Evolutionary conservation across 306 rosid species (phyloP).

Genomic region (Vicia sativa): DNA sequence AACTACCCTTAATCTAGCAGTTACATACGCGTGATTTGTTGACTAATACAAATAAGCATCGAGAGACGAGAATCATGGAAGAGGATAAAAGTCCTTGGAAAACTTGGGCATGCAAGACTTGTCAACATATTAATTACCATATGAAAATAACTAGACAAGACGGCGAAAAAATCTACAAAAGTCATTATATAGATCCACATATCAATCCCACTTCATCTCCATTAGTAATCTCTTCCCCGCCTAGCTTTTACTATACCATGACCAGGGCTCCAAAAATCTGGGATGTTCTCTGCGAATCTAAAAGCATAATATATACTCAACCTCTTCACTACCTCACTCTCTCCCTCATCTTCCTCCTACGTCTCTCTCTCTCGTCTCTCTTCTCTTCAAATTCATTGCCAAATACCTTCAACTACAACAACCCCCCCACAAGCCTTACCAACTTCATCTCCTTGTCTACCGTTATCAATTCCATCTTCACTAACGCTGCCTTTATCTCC

Average conservation of each 20-base stretch:
- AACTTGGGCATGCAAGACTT: not conserved
- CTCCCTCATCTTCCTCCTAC: slow-evolving; percentile 63
- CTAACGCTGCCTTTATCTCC: slow-evolving; percentile 45
- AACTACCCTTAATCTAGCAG: too few species aligned
- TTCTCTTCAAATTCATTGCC: slow-evolving; percentile 39
- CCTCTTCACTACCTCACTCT: slow-evolving; percentile 61
- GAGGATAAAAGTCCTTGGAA: too few species aligned
- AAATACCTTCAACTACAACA: slow-evolving; percentile 20
- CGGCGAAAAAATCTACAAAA: not conserved
- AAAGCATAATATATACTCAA: slow-evolving; percentile 54
- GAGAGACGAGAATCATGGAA: too few species aligned
- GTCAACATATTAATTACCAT: not conserved
- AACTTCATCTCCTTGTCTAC: slow-evolving; percentile 5
- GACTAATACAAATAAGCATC: too few species aligned
- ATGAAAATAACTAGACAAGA: not conserved
- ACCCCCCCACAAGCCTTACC: not conserved
- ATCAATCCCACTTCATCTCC: not conserved
- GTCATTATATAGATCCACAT: not conserved
- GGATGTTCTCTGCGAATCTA: slow-evolving; percentile 46
- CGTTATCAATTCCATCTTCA: slow-evolving; percentile 34
- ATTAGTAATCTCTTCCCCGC: not conserved
- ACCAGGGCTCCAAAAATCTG: slow-evolving; percentile 20
- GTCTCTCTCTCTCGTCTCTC: slow-evolving; percentile 48
- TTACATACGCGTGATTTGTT: too few species aligned
- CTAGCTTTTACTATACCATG: not conserved